Base-by-base conservation (phyloP, 169 alveolate species). In the Plasmodium berghei region DNA sequence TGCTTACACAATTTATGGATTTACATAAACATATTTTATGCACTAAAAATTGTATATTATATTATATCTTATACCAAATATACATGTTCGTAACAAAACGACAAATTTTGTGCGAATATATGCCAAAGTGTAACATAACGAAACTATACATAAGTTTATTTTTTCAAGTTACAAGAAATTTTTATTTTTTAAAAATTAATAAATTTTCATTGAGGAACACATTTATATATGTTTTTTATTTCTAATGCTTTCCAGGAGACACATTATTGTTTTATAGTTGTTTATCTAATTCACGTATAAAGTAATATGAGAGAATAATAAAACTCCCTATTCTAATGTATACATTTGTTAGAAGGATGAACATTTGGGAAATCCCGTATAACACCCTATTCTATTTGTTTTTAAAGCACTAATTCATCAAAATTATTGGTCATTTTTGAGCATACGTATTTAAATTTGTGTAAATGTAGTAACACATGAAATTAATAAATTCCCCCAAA, bases 251-350 rank as follows among this genome's bases (percentile, higher is more conserved):
- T 75, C 56, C 58, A 77, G 89, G 89, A 77, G 6, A 58, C 59
- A 20, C 49, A 22, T 49, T 58, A 55, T 46, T 77, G 89, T 64
- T 64, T 77, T 49, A 59, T 77, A 69, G 80, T 64, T 45, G 89
- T 77, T 63, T 77, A 77, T 58, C 66, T 77, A 64, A 77, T 77
- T 63, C 89, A 77, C 52, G 70, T 77, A 45, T 77, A 64, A 58
- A 42, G 45, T 45, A 42, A 52, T 42, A 9, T 49, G 26, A 24
- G 49, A 8, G 24, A 24, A 52, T 22, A 16, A 6, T 61, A 72
- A 24, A 62, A 1, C 14, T 2, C 72, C 34, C 26, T 58, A n/a
- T 58, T 12, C 26, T 12, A 10, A 18, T 58, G 5, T 58, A 24
- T 58, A 24, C 9, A 58, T 9, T 24, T 24, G 20, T 58, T 58